Percentiles rank a stretch among this genome's conserved stretches.
These are phyloP conservation scores for Entrophospora sp. DNA, from an alignment of 192 early-diverging fungal genomes.

Conservation along the genomic window DNA sequence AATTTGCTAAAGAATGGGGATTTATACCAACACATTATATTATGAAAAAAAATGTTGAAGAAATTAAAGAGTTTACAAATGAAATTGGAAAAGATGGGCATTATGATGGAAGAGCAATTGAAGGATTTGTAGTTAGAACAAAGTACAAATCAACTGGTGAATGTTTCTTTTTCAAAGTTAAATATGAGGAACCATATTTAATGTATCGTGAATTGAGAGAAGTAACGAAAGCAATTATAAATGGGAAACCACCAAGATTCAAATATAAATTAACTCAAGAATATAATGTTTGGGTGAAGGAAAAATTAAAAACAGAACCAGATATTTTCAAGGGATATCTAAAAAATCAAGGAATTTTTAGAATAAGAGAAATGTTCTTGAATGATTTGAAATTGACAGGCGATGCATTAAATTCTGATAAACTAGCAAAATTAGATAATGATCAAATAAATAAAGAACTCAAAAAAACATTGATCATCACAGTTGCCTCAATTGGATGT, in stretches of 20 bases:
- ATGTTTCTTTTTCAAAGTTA: too few species aligned
- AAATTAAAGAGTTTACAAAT: slow-evolving; percentile 61
- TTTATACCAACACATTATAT: too few species aligned
- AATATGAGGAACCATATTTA: too few species aligned
- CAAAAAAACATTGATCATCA: slow-evolving; percentile 45
- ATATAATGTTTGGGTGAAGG: too few species aligned
- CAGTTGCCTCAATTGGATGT: slow-evolving; percentile 69
- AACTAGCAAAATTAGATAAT: slow-evolving; percentile 19
- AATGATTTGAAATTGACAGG: slow-evolving; percentile 34
- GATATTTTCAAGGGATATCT: slow-evolving; percentile 55
- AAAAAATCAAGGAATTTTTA: slow-evolving; percentile 74
- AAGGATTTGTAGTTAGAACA: slow-evolving; percentile 90
- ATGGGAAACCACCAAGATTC: slow-evolving; percentile 26
- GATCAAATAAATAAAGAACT: not conserved
- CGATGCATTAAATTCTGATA: too few species aligned
- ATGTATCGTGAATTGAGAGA: too few species aligned
- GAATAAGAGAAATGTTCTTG: slow-evolving; percentile 69
- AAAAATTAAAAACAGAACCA: slow-evolving; percentile 49
- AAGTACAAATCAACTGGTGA: too few species aligned
- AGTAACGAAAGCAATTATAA: slow-evolving; percentile 61
- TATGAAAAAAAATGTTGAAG: slow-evolving; percentile 44
- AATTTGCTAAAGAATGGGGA: slow-evolving; percentile 69
- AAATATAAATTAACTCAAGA: slow-evolving; percentile 73
- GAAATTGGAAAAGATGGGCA: slow-evolving; percentile 54
- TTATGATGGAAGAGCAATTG: slow-evolving; percentile 64